Evolutionary conservation across 2,329 filamentous ascomycete genomes (phyloP), one percentile per base, ranked within the genome.

Genomic region (Periconia sp.): DNA sequence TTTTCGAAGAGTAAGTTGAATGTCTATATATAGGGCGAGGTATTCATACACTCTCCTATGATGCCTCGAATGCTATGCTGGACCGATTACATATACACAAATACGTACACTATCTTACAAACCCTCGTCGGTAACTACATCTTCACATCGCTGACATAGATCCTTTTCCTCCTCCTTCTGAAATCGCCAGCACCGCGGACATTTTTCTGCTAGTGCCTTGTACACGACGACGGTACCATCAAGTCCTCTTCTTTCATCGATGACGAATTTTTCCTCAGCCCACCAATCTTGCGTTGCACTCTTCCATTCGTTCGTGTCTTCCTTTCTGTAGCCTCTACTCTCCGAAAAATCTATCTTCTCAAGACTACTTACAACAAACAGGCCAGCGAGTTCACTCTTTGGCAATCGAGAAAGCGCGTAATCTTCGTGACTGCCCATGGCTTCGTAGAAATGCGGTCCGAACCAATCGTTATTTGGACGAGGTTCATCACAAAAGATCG

Each of bases 181-280:
- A 68, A 89, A 95, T 49, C 87, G 83, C 94, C 94, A 99, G 72
- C 94, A 99, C 36, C 94, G 79, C 1, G 82, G 78, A 66, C 94
- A 99, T 69, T 97, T 99, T 33, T 78, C 72, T 10, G 73, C 69
- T 11, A 67, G 66, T 0, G 84, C 78, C 8, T 78, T 71, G 34
- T 68, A 47, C 4, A 74, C 63, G 26, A 58, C 52, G 16, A 59
- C 67, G 40, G 23, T 60, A 31, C 48, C 6, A 3, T 39, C 65
- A 16, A 35, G 49, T 37, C 15, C 50, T 46, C 23, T 39, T 30
- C 26, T 38, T 6, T 39, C 19, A 12, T 28, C 17, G 5, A 69
- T 62, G 73, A 78, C 26, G 5, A 45, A 24, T 29, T 68, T 59
- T 22, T 61, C 50, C 33, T 59, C 45, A 12, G 48, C 48, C 21